phyloP scores from a whole-genome alignment of 306 rosid genomes.

The Cucurbita ficifolia region DNA sequence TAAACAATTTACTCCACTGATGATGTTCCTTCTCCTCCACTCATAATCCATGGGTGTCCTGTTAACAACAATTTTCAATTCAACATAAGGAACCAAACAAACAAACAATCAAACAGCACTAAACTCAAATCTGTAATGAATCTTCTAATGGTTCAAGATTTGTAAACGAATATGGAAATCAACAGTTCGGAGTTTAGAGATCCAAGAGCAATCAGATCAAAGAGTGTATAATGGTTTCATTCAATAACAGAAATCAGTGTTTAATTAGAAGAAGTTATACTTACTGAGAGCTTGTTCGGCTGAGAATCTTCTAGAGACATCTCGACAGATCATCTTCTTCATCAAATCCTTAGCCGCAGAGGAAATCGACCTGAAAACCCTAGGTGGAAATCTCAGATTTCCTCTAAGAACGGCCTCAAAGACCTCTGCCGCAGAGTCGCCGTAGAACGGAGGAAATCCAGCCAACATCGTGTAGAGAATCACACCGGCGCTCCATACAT shows the following conservation, averaged over 20 bases:
- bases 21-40: slow-evolving; percentile 28
- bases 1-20: neutral
- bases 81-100: neutral
- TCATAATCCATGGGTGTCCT: slow-evolving; percentile 80
- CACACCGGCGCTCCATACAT: slow-evolving; percentile 67
- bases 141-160: neutral
- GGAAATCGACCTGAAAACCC: slow-evolving; percentile 47
- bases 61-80: neutral
- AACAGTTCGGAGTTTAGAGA: neutral
- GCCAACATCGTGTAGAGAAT: slow-evolving; percentile 52
- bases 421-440: slow-evolving; percentile 41
- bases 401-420: slow-evolving; percentile 58
- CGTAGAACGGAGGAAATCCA: slow-evolving; percentile 65
- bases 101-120: neutral
- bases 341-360: slow-evolving; percentile 53
- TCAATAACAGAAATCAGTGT: no score
- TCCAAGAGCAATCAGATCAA: neutral
- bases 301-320: slow-evolving; percentile 35
- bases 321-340: slow-evolving; percentile 66
- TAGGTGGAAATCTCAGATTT: slow-evolving; percentile 55
- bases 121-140: neutral
- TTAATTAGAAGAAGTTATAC: neutral
- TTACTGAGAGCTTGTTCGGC: slow-evolving; percentile 66
- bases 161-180: neutral
- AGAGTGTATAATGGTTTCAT: neutral